A percentile compares a stretch with the other conserved stretches of the same genome.
phyloP scores from a whole-genome alignment of 257 asterid genomes.

The Primulina tabacum region DNA sequence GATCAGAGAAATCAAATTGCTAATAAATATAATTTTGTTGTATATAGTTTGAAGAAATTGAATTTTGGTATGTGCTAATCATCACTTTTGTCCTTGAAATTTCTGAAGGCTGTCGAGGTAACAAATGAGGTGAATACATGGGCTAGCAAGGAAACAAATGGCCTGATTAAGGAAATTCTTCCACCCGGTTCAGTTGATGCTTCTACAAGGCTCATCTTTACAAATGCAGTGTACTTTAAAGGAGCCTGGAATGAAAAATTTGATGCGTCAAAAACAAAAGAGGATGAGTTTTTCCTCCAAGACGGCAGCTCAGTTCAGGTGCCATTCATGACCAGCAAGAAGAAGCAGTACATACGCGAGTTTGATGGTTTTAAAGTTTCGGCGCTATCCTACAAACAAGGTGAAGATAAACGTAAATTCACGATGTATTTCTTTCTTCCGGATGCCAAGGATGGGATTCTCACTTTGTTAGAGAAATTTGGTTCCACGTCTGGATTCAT shows the following conservation, averaged over 20 bases:
- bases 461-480: conserved; percentile 32
- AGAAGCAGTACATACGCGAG: conserved; percentile 36
- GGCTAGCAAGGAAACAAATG: conserved; percentile 53
- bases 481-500: conserved; percentile 34
- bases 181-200: conserved; percentile 43
- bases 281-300: conserved; percentile 38
- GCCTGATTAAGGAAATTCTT: conserved; percentile 47
- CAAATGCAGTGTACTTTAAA: conserved; percentile 55
- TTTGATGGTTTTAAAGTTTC: conserved; percentile 46
- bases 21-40: no score
- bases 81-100: not conserved
- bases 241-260: conserved; percentile 55
- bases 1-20: no score
- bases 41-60: not conserved
- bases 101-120: conserved; percentile 37
- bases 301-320: conserved; percentile 37
- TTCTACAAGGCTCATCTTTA: conserved; percentile 42
- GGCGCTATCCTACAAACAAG: conserved; percentile 42
- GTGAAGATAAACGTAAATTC: conserved; percentile 44
- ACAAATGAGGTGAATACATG: conserved; percentile 40
- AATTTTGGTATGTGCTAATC: not conserved
- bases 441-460: conserved; percentile 40
- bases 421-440: conserved; percentile 50
- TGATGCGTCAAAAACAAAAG: conserved; percentile 39
- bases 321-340: conserved; percentile 51